phyloP scores from a whole-genome alignment of 768 basidiomycete genomes.

The Xerocomus brunneocitrinus region DNA sequence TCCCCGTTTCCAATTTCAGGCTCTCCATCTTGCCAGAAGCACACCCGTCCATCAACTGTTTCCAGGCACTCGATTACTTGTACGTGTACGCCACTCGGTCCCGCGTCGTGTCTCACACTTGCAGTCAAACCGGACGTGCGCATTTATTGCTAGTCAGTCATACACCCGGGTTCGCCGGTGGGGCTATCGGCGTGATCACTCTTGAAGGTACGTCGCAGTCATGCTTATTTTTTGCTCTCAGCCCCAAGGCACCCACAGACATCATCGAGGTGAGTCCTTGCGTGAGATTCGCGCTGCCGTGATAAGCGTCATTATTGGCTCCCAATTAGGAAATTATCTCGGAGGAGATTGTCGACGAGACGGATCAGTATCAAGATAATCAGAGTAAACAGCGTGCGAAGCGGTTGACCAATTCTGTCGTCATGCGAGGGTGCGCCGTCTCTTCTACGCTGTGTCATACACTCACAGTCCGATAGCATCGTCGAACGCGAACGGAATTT shows the following conservation, averaged over 20 bases:
- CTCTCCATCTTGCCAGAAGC: constrained; percentile 90
- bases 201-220: constrained; percentile 57
- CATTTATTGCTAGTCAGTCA: constrained; percentile 84
- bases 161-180: constrained; percentile 78
- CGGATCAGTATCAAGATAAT: constrained; percentile 87
- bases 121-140: constrained; percentile 92
- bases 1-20: constrained; percentile 69
- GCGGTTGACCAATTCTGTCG: constrained; percentile 63
- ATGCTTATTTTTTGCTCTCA: neutral
- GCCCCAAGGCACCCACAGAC: constrained; percentile 37
- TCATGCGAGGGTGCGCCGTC: constrained; percentile 66
- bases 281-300: neutral
- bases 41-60: constrained; percentile 81
- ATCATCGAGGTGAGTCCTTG: constrained; percentile 57
- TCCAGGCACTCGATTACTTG: constrained; percentile 95
- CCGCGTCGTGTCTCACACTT: neutral
- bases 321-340: constrained; percentile 79
- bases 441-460: neutral
- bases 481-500: constrained; percentile 48
- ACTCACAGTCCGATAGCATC: constrained; percentile 37
- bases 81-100: constrained; percentile 28
- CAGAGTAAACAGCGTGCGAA: constrained; percentile 71
- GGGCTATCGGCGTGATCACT: constrained; percentile 88
- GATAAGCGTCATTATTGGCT: neutral
- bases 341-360: constrained; percentile 95